Evolutionary conservation across 805 yeast species (phyloP).

Genomic region (Wickerhamomyces sydowiorum): DNA sequence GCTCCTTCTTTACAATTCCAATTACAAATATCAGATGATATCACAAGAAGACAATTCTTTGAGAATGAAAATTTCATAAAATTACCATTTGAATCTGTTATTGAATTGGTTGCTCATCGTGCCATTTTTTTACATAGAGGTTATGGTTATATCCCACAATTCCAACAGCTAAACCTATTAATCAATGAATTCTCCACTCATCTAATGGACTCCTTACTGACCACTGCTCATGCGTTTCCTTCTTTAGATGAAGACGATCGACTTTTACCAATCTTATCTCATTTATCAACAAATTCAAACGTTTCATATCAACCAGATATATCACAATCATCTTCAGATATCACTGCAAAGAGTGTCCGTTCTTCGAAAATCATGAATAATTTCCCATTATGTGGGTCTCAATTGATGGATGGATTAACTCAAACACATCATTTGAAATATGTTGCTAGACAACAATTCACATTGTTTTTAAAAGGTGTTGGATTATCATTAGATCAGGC

Average conservation of each 20-base stretch:
- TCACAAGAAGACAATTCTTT: constrained; percentile 36
- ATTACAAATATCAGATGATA: constrained; percentile 39
- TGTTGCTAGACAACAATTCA: constrained; percentile 79
- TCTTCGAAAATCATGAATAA: constrained; percentile 49
- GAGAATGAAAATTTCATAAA: constrained; percentile 67
- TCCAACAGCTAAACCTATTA: constrained; percentile 68
- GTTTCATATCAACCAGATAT: constrained; percentile 28
- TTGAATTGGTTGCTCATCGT: constrained; percentile 70
- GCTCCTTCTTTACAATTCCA: constrained; percentile 31
- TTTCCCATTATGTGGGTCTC: constrained; percentile 78
- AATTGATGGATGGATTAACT: constrained; percentile 57
- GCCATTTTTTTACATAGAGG: constrained; percentile 65
- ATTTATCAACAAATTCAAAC: constrained; percentile 62
- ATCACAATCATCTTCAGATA: constrained; percentile 25
- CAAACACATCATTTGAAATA: constrained; percentile 70
- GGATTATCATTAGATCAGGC: constrained; percentile 89
- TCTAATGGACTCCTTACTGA: constrained; percentile 40
- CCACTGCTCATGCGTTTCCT: constrained; percentile 74
- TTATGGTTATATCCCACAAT: constrained; percentile 77
- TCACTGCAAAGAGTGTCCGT: constrained; percentile 59
- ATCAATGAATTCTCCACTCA: constrained; percentile 59
- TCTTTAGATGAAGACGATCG: constrained; percentile 90
- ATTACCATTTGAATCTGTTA: constrained; percentile 81
- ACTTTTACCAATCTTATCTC: constrained; percentile 74
- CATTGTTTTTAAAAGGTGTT: constrained; percentile 81